These are phyloP conservation scores for Yarrowia sp. DNA, from an alignment of 805 yeast species.

Conservation along the genomic window DNA sequence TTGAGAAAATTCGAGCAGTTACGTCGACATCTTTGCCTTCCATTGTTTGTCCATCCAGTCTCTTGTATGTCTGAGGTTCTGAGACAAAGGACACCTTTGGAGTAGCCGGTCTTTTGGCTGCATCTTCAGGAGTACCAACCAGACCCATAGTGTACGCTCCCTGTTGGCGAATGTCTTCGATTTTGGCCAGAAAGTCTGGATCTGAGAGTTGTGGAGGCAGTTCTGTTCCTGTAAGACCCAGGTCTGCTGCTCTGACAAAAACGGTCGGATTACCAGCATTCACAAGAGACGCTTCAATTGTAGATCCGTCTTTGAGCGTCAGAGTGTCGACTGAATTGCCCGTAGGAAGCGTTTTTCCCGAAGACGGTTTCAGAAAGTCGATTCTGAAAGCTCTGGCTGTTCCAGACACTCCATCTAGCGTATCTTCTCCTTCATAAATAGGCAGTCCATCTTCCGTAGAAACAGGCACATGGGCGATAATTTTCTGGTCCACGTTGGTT, in stretches of 20 bases:
- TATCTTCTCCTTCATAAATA: constrained; percentile 3
- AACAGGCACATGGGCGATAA: constrained; percentile 18
- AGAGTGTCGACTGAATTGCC: constrained; percentile 6
- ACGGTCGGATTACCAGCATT: constrained; percentile 20
- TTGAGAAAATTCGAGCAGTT: constrained; percentile 23
- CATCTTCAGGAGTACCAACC: constrained; percentile 22
- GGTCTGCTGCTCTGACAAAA: constrained; percentile 3
- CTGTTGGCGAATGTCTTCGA: constrained; percentile 26
- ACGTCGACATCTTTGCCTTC: background rate
- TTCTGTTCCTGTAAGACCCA: background rate
- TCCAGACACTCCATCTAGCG: constrained; percentile 17
- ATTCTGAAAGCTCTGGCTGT: constrained; percentile 20
- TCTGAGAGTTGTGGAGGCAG: constrained; percentile 18
- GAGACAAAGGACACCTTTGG: constrained; percentile 26
- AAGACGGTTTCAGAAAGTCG: constrained; percentile 26
- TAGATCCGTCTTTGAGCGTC: background rate
- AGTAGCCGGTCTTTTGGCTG: constrained; percentile 25
- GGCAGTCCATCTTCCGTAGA: background rate
- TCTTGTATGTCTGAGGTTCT: background rate
- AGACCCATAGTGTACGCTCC: constrained; percentile 27
- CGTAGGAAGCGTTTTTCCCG: constrained; percentile 27
- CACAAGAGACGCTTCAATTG: background rate
- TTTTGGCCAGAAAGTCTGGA: background rate
- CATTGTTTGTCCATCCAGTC: constrained; percentile 1
- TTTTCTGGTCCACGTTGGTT: background rate